Base-by-base conservation (phyloP, 2,329 filamentous ascomycete genomes). In the Xylaria polymorpha region DNA sequence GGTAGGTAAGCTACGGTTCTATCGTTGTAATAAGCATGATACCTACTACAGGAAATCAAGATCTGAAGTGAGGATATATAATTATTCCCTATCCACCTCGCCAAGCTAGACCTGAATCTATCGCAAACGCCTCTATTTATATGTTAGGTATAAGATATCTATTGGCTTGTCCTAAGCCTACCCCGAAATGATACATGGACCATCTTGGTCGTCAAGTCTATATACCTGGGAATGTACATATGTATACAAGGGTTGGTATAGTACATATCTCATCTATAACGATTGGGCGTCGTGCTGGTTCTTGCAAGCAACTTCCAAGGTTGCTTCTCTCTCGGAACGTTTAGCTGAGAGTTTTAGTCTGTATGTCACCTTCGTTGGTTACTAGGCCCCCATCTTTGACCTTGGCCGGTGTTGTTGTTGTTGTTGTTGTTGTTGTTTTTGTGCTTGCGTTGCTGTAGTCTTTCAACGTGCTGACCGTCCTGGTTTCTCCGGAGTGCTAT, bases 401-500 rank as follows among this genome's bases (percentile, higher is more conserved):
- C 39, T 41, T 57, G 15, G 18, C 20, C 14, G 18, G 10, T 4
- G 15, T 2, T 56, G 14, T 29, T 51, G 15, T 20, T 20, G 41
- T 35, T 57, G n/a, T n/a, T n/a, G n/a, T n/a, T 4, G 15, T 2
- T 56, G 14, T 29, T 51, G 15, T 20, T 20, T 32, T 35, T 57
- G 39, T 10, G 8, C 6, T n/a, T 3, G 6, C n/a, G 22, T 37
- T 1, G 25, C 25, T 29, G 25, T 29, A 29, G 14, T 2, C 18
- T 46, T 9, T 41, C n/a, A 4, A 63, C 1, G 9, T 50, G 59
- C 15, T 3, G 62, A 22, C 65, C 58, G 22, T 58, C n/a, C 43
- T 63, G 44, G 43, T 56, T 63, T 60, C 63, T 66, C 25, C 41
- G 62, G 14, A 77, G 72, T 10, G 60, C 4, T 7, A 48, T 14